Base-by-base conservation (phyloP, 345 rosid species). In the Hevea brasiliensis region DNA sequence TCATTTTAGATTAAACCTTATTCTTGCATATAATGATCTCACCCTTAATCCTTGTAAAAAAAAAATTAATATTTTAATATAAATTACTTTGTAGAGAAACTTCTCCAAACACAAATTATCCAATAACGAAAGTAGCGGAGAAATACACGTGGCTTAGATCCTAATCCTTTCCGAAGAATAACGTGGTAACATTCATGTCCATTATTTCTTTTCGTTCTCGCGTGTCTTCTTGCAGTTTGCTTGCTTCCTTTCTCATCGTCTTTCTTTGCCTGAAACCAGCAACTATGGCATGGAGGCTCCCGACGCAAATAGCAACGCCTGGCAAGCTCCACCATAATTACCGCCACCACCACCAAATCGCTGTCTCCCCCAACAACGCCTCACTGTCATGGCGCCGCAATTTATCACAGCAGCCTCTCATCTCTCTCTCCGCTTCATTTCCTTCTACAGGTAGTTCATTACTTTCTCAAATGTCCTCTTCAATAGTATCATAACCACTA, bases 241-340 rank as follows among this genome's bases (percentile, higher is more conserved):
- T 29, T 44, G 1, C 65, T 65, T 74, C 18, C 54, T 47, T 15
- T 44, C 59, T 27, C 66, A 20, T 14, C 51, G 35, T 55, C 8
- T 40, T 13, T 23, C 37, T 32, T 26, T 6, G 6, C 55, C 55
- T 14, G 18, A 29, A 15, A 13, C 11, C 3, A 32, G 18, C 56
- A 13, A 53, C 67, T 73, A 87, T 86, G 93, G 92, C 92, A 45
- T 69, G 77, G 54, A 83, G 89, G 51, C 83, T 89, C 13, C 87
- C 89, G 45, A 69, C 93, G 70, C 93, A 84, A 68, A 73, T 91
- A 37, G 71, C 74, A 29, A 79, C 82, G 64, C 85, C 85, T 58
- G 80, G 77, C 76, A 77, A 74, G 58, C 71, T 75, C 79, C 80
- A 42, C 47, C 74, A 72, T 68, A 64, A 75, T 20, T 62, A 62